phyloP scores from a whole-genome alignment of 2,329 filamentous ascomycete species.

The Talaromyces sp. region DNA sequence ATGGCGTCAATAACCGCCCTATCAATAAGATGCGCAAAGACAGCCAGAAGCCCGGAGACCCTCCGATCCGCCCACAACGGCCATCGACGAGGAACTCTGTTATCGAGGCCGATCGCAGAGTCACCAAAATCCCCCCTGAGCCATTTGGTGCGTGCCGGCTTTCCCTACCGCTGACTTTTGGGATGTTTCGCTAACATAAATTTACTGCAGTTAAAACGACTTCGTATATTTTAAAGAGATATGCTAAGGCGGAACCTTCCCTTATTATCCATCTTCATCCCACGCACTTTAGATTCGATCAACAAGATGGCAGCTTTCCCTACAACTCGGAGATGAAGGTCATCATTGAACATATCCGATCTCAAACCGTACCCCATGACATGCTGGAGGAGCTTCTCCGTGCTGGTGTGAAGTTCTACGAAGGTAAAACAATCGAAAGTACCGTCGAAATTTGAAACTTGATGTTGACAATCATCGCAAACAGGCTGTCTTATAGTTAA shows the following conservation, averaged over 20 bases:
- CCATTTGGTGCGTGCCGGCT: constrained; percentile 38
- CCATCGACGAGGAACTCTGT: constrained; percentile 26
- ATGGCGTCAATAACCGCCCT: constrained; percentile 30
- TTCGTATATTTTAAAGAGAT: constrained; percentile 77
- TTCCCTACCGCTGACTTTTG: background rate
- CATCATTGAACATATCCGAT: constrained; percentile 69
- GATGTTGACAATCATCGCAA: constrained; percentile 5
- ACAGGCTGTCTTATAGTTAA: constrained; percentile 81
- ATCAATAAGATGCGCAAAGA: constrained; percentile 57
- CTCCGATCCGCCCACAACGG: constrained; percentile 26
- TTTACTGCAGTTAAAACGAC: constrained; percentile 60
- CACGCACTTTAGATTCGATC: constrained; percentile 85
- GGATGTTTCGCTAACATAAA: constrained; percentile 15
- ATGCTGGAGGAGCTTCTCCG: constrained; percentile 72
- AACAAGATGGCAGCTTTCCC: constrained; percentile 84
- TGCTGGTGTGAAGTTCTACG: constrained; percentile 75
- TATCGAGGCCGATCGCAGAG: constrained; percentile 27
- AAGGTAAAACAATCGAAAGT: constrained; percentile 50
- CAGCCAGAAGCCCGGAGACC: constrained; percentile 35
- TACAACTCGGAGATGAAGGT: constrained; percentile 90
- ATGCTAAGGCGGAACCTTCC: constrained; percentile 67
- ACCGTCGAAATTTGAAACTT: background rate
- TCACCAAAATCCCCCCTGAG: constrained; percentile 36
- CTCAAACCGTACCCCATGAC: constrained; percentile 79
- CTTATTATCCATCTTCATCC: constrained; percentile 80